Evolutionary conservation across 148 eudicot genomes (phyloP), one percentile per base, ranked within the genome.

Genomic region (Rhododendron vialii): DNA sequence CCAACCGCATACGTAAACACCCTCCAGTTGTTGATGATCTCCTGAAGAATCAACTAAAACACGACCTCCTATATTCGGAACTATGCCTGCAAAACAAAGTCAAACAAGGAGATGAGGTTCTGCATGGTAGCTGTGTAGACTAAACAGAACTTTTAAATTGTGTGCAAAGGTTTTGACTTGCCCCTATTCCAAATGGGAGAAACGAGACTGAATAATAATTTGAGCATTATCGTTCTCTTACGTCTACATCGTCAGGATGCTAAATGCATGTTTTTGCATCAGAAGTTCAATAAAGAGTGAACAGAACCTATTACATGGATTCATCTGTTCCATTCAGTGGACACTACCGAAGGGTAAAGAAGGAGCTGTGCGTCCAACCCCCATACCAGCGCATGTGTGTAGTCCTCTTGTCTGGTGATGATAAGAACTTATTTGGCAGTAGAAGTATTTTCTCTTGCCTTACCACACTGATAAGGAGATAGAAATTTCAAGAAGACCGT

Each of bases 1-100:
- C 99, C 98, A 97, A 80, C 99, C 98, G 87, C 98, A 95, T 12
- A 97, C 98, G 78, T 95, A 97, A 85, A 95, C 86, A 28, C 98
- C 98, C 43, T 83, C 95, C 33, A 83, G 86, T 76, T 86, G 86
- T 79, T 43, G 50, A 73, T 33, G 17, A 85, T 90, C 92, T 83
- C 81, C 90, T 24, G 90, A 83, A 84, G 80, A 80, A 79, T 82
- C 77, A 65, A 81, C 87, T 43, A 95, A 47, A 69, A 95, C 99
- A 87, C 98, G 93, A 24, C 99, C 98, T 87, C 92, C 90, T 84
- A 86, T 71, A 88, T 95, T 97, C 81, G 98, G 98, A 89, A 94
- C 98, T 59, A 95, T 81, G 41, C 99, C 99, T 97, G 92, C 41
- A 85, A 89, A 86, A 75, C 41, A 57, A 28, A 17, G 57, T 47